A percentile compares a stretch with the other conserved stretches of the same genome.
Conservation (phyloP, 2,329 filamentous ascomycete species). For the Byssochlamys sp. region DNA sequence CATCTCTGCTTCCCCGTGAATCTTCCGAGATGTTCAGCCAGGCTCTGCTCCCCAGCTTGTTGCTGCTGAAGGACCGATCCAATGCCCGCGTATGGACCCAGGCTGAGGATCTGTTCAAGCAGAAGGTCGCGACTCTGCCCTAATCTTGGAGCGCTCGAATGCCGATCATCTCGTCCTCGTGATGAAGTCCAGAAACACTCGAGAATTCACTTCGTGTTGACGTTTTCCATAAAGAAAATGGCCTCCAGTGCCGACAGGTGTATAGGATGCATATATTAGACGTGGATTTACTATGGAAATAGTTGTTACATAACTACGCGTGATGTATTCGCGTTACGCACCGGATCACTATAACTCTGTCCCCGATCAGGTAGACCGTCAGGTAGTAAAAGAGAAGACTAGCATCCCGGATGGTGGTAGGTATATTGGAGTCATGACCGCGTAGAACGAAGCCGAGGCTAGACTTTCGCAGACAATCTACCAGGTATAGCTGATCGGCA, state of each 20-base stretch:
- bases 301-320: neutral
- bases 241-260: neutral
- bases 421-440: neutral
- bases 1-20: constrained; percentile 74
- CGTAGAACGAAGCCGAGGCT: neutral
- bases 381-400: neutral
- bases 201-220: neutral
- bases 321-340: neutral
- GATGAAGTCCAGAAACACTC: neutral
- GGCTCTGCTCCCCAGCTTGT: constrained; percentile 65
- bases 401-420: no score
- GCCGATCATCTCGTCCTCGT: neutral
- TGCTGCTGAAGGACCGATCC: constrained; percentile 66
- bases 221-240: neutral
- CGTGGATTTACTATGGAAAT: neutral
- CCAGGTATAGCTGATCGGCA: neutral
- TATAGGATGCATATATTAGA: neutral
- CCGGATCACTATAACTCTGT: neutral
- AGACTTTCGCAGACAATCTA: neutral
- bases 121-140: constrained; percentile 66
- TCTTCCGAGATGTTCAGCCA: constrained; percentile 75
- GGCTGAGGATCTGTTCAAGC: constrained; percentile 72
- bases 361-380: neutral
- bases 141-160: constrained; percentile 16
- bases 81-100: constrained; percentile 68